Evolutionary conservation across 371 early-diverging fungal genomes (phyloP).

Genomic region (Mucor ambiguus): DNA sequence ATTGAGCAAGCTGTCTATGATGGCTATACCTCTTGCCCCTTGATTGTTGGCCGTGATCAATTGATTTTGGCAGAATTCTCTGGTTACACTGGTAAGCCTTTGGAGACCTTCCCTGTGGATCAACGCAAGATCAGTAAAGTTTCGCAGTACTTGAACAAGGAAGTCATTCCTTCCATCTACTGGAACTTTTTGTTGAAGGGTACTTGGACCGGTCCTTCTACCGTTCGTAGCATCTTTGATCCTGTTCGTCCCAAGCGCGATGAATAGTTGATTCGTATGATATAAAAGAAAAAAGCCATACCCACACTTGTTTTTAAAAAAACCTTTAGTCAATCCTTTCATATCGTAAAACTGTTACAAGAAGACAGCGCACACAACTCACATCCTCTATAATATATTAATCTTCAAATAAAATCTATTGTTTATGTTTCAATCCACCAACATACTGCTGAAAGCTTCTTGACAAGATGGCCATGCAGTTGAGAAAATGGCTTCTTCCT

Average conservation of each 20-base stretch:
- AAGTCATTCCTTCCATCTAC: constrained; percentile 76
- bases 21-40: constrained; percentile 89
- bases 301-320: neutral
- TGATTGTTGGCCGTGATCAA: constrained; percentile 73
- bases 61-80: constrained; percentile 89
- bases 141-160: constrained; percentile 75
- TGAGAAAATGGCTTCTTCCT: too few relatives aligned
- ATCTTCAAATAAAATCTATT: neutral
- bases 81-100: constrained; percentile 78
- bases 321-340: neutral
- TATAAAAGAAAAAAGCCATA: neutral
- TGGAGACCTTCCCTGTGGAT: constrained; percentile 86
- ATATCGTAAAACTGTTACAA: neutral
- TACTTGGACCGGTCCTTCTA: constrained; percentile 76
- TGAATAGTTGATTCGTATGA: neutral
- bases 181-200: constrained; percentile 81
- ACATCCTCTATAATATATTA: neutral
- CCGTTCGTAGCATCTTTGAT: constrained; percentile 58
- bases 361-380: neutral
- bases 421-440: neutral
- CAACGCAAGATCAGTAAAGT: constrained; percentile 71
- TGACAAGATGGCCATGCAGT: too few relatives aligned
- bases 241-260: constrained; percentile 40
- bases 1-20: constrained; percentile 63
- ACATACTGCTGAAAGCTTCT: too few relatives aligned